Evolutionary conservation across 192 early-diverging fungal genomes (phyloP), one percentile per base, ranked within the genome.

Genomic region (Entomortierella beljakovae): DNA sequence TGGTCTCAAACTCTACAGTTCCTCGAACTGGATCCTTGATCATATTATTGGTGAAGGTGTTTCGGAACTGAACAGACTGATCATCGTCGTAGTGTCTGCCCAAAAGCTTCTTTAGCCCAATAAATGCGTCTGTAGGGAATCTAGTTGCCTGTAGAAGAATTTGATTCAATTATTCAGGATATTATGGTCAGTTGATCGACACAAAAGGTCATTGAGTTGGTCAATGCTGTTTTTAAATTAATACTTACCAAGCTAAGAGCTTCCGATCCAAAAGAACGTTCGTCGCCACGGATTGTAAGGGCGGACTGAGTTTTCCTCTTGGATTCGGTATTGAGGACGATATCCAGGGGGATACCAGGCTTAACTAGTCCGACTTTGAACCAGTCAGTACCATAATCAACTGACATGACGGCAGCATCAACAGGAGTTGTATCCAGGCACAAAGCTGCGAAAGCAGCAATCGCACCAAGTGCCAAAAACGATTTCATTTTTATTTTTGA

Each of bases 341-440:
- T 90, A 66, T 99, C 98, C 22, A 98, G 82, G 15, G 94, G 90
- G 18, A 92, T 90, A 22, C 95, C 96, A 11, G 96, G 89, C 66
- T 96, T 96, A 64, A 98, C 93, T 32, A 99, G 81, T 10, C 92
- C 94, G 34, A 97, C 92, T 65, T 98, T 98, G 84, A 98, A 95
- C 96, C 96, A 99, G 54, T 99, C 95, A 2, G 94, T 92, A 35
- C 98, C 98, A 82, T 93, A 97, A 81, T 99, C 98, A 68, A 99
- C 95, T 15, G 95, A 93, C 68, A 99, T 92, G 22, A 98, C 95
- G 23, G 94, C 90, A 1, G 91, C 91, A 32, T 85, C 62, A 52
- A 71, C 80, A 22, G 64, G 63, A 29, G 33, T 54, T 23, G 66
- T 58, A 43, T 69, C 62, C 28, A 77, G 60, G 33, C 71, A 80